phyloP scores from a whole-genome alignment of 2,329 filamentous ascomycete genomes.

The Epichloe scottii region DNA sequence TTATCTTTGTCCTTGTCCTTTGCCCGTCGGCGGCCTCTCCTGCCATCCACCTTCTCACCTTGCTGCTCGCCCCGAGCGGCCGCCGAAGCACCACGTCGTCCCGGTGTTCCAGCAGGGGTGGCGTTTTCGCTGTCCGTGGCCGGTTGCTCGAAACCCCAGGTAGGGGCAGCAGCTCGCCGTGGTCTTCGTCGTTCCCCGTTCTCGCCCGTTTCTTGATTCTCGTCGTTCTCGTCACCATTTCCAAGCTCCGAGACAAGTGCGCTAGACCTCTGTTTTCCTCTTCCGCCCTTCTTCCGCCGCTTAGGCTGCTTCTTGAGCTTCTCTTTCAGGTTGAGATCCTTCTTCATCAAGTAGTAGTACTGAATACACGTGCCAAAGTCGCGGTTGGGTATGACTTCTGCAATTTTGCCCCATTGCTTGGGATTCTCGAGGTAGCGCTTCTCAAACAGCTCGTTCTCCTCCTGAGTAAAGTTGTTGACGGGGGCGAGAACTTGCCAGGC shows the following conservation, averaged over 20 bases:
- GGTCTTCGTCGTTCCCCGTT: conserved; percentile 48
- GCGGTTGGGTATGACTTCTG: conserved; percentile 51
- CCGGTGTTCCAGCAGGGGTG: conserved; percentile 45
- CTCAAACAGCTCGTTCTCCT: conserved; percentile 60
- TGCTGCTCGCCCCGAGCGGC: conserved; percentile 28
- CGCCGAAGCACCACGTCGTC: conserved; percentile 32
- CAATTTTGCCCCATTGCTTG: conserved; percentile 74
- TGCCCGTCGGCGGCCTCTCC: conserved; percentile 25
- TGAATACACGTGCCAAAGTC: conserved; percentile 73
- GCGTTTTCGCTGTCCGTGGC: conserved; percentile 47
- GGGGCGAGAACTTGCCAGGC: conserved; percentile 62
- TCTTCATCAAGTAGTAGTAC: conserved; percentile 75
- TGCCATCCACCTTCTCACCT: conserved; percentile 32
- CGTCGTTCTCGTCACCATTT: conserved; percentile 44
- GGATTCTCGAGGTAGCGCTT: conserved; percentile 62
- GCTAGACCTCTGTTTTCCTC: conserved; percentile 47
- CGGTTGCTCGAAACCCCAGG: conserved; percentile 52
- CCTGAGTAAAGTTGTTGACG: conserved; percentile 60
- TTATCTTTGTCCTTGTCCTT: conserved; percentile 24
- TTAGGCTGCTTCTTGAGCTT: conserved; percentile 55
- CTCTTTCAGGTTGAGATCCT: conserved; percentile 63
- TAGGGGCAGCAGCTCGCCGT: conserved; percentile 56
- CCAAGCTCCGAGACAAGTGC: conserved; percentile 55
- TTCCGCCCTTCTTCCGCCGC: conserved; percentile 41
- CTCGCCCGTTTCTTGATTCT: conserved; percentile 43